Evolutionary conservation across 345 rosid species (phyloP), one percentile per base, ranked within the genome.

Genomic region (Geranium rotundifolium): DNA sequence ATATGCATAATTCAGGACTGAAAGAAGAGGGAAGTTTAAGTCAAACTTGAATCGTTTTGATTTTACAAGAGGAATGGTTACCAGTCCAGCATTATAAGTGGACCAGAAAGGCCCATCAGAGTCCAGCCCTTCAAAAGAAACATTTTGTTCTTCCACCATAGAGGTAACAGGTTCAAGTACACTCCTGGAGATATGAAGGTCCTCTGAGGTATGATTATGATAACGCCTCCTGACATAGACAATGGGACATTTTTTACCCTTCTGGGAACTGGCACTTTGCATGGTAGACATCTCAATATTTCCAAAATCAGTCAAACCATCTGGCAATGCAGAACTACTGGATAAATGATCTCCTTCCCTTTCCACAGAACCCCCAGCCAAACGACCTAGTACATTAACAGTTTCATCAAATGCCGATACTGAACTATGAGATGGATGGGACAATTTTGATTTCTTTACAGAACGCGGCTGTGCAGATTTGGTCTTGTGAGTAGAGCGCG

Each of bases 161-260:
- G 66, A 68, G 29, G 61, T 49, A 60, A 62, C 69, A 64, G 71
- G 39, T 37, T 70, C 72, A 46, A 63, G 67, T 57, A 31, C 39
- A 34, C 29, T 34, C 6, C 61, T 19, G 57, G 68, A 57, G 63
- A 65, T 20, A 71, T 19, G 19, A 77, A 37, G 72, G 29, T 60
- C 72, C 20, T 67, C 62, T 7, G 56, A 69, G 56, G 59, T 63
- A 64, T 50, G 67, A 61, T 5, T 76, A 60, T 77, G 89, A 79
- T 73, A 80, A 57, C 95, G 87, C 77, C 81, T 85, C 80, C 99
- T 82, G 64, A 73, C 79, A 73, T 90, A 93, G 63, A 93, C 91
- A 69, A 90, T 64, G 64, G 95, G 91, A 80, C 58, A 69, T 76
- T 74, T 80, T 27, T 72, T 60, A 58, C 68, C 81, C 57, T 79